These are phyloP conservation scores for Nakazawaea wickerhamii DNA, from an alignment of 805 yeast genomes.

Conservation along the genomic window DNA sequence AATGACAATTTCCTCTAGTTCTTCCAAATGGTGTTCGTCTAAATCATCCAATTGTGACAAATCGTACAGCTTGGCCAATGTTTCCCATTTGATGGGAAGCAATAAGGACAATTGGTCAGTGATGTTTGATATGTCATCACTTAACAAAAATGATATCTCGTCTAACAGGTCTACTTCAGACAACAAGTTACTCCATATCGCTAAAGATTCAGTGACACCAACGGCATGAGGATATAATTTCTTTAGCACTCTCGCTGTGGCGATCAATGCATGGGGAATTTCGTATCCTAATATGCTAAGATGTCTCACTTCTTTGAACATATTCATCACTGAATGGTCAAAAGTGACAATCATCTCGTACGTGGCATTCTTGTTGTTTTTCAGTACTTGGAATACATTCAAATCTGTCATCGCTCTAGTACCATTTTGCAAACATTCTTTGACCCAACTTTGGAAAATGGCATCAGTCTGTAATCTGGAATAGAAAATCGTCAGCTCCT, in stretches of 20 bases:
- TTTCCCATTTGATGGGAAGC: conserved; percentile 45
- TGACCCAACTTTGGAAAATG: conserved; percentile 46
- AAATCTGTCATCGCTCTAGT: conserved; percentile 5
- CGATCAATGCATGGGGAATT: conserved; percentile 47
- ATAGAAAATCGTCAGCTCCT: conserved; percentile 42
- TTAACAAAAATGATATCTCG: conserved; percentile 38
- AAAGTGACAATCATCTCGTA: conserved; percentile 43
- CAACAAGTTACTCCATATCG: conserved; percentile 30
- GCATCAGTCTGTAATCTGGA: conserved; percentile 38
- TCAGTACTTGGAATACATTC: conserved; percentile 32
- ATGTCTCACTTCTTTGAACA: conserved; percentile 51
- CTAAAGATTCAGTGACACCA: conserved; percentile 46
- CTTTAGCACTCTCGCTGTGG: conserved; percentile 44
- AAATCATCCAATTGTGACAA: conserved; percentile 24
- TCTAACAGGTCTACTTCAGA: conserved; percentile 29
- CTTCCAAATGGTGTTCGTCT: conserved; percentile 20
- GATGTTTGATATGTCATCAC: conserved; percentile 28
- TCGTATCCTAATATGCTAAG: conserved; percentile 45
- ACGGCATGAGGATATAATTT: conserved; percentile 53
- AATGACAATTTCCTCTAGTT: conserved; percentile 25
- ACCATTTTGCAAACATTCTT: conserved; percentile 13
- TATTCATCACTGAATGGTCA: conserved; percentile 34
- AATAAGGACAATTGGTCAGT: conserved; percentile 30
- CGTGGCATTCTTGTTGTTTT: conserved; percentile 17
- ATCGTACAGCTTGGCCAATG: conserved; percentile 44